Evolutionary conservation across 768 basidiomycete species (phyloP), one percentile per base, ranked within the genome.

Genomic region (Suillus hirtellus): DNA sequence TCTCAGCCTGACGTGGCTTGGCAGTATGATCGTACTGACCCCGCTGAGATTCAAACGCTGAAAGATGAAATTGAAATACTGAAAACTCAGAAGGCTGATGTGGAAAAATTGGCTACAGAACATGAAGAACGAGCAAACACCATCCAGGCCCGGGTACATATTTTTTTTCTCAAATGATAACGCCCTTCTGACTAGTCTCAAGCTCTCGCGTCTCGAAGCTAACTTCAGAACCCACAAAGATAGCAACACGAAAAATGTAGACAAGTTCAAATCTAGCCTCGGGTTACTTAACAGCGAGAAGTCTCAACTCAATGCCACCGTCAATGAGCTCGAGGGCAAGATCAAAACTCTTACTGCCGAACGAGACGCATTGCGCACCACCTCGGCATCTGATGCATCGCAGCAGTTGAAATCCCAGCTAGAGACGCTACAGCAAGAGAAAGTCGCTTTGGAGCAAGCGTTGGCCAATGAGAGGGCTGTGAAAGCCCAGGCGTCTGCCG

Each of bases 1-100:
- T 12, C 21, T 35, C 43, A 59, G 43, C 27, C 37, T 69, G 27
- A 59, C 63, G 43, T 37, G 34, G 0, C 24, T 64, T 3, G 65
- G 31, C 44, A 93, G 90, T 94, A 94, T 70, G 92, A 95, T 68
- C 90, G 93, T 52, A 89, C 92, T 67, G 93, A 95, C 72, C 93
- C 93, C 19, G 86, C 89, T 2, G 93, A 95, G 69, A 79, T 95
- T 43, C 90, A 93, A 69, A 81, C 83, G 8, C 80, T 95, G 60
- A 91, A 88, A 73, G 89, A 90, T 27, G 88, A 93, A 70, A 83
- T 90, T 10, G 82, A 84, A 60, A 73, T 67, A 17, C 65, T 90
- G 60, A 85, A 86, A 67, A 61, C 75, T 0, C 73, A 83, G 66
- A 79, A 78, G 35, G 72, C 75, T 7, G 78, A 79, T 17, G 50